Conservation (phyloP, 2,329 filamentous ascomycete genomes). For the Ceratocystis diversiconidia region DNA sequence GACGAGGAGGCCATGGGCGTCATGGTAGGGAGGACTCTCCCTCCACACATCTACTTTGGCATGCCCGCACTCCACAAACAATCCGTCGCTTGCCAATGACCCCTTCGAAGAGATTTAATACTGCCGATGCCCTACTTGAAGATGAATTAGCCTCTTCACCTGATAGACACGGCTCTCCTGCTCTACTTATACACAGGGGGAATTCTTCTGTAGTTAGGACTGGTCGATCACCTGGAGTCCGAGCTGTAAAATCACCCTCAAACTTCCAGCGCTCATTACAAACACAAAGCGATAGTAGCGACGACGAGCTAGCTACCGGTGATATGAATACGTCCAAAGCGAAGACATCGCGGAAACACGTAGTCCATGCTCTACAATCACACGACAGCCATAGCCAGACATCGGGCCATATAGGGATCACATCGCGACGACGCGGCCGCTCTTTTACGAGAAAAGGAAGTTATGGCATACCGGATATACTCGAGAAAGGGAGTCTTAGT, state of each 20-base stretch:
- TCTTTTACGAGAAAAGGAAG: background rate
- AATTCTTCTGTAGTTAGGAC: background rate
- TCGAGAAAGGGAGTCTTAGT: background rate
- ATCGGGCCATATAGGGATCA: background rate
- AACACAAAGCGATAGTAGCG: background rate
- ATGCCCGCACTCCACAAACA: constrained; percentile 5
- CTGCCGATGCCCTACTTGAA: constrained; percentile 9
- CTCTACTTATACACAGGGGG: background rate
- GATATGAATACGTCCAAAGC: constrained; percentile 3
- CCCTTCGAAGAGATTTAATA: constrained; percentile 8
- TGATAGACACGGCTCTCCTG: constrained; percentile 1
- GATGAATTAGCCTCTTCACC: constrained; percentile 16
- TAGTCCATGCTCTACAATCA: background rate
- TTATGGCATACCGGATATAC: background rate
- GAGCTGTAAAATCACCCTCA: background rate
- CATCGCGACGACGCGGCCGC: background rate
- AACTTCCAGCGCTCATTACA: background rate
- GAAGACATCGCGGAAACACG: background rate
- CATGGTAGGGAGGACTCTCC: background rate
- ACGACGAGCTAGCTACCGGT: constrained; percentile 11
- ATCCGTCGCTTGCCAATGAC: constrained; percentile 7
- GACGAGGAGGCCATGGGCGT: background rate
- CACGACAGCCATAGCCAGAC: background rate
- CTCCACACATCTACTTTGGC: background rate
- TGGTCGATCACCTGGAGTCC: background rate